Evolutionary conservation across 768 basidiomycete genomes (phyloP), one percentile per base, ranked within the genome.

Genomic region (Phaffia tasmanica): DNA sequence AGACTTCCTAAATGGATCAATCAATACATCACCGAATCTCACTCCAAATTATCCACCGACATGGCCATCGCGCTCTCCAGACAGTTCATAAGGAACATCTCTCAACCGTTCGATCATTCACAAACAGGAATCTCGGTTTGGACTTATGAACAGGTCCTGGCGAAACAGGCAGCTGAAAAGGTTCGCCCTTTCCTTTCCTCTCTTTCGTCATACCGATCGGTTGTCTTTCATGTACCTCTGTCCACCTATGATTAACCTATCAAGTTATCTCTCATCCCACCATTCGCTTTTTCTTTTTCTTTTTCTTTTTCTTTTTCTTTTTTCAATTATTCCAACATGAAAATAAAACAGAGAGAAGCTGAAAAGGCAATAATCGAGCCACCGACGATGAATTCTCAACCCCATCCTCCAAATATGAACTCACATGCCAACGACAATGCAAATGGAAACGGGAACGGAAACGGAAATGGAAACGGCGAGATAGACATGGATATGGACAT

Each of bases 1-100:
- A 97, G 97, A 81, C 79, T 99, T 70, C 95, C 95, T 7, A 85
- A 89, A 53, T 99, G 95, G 95, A 98, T 99, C 72, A 97, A 98
- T 75, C 91, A 94, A 74, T 97, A 95, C 75, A 98, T 99, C 73
- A 95, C 91, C n/a, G 95, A 98, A 75, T 87, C 91, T 0, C 89
- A 92, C 23, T 88, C 95, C 14, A 99, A 98, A 76, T 80, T 99
- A 59, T 98, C 95, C 16, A 98, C 93, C 11, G 95, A 99, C 76
- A 95, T 95, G 89, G 92, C 92, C 3, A 77, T 97, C 69, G 90
- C 89, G 3, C 79, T 95, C 63, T 90, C 92, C 64, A 95, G 98
- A 77, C 79, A 90, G 35, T 99, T 99, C 79, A 93, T 99, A 84
- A 85, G 95, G 9, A 87, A 87, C n/a, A 99, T 99, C 73, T 97